Conservation (phyloP, 2,329 filamentous ascomycete genomes). For the Paradendryphiella salina region DNA sequence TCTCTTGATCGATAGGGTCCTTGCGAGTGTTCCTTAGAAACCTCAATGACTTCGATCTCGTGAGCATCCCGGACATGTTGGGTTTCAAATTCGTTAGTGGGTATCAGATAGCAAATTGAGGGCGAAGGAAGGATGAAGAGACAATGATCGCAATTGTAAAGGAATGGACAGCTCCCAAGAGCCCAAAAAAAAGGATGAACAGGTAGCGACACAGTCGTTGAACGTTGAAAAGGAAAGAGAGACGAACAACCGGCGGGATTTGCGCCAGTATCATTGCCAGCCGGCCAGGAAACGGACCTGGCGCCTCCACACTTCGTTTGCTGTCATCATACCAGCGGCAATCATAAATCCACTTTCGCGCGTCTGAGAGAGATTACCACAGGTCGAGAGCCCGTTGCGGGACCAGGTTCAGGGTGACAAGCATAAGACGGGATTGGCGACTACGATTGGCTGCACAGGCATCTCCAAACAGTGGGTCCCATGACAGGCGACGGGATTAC, state of each 20-base stretch:
- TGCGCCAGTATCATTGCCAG: constrained; percentile 26
- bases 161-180: constrained; percentile 49
- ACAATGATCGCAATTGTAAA: constrained; percentile 29
- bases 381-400: constrained; percentile 30
- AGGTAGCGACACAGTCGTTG: constrained; percentile 24
- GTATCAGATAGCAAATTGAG: constrained; percentile 35
- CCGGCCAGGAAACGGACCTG: constrained; percentile 31
- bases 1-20: constrained; percentile 35
- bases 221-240: constrained; percentile 24
- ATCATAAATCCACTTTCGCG: constrained; percentile 33
- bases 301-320: constrained; percentile 28
- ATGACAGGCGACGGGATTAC: constrained; percentile 28
- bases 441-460: constrained; percentile 31
- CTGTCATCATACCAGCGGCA: constrained; percentile 32
- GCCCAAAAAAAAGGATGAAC: constrained; percentile 30
- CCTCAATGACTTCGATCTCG: constrained; percentile 45
- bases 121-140: constrained; percentile 28
- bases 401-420: constrained; percentile 19
- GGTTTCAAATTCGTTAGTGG: constrained; percentile 43
- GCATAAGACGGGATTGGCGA: constrained; percentile 8
- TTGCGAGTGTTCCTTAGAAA: constrained; percentile 42
- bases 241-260: constrained; percentile 24
- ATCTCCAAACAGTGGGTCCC: constrained; percentile 33
- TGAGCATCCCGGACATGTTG: constrained; percentile 43
- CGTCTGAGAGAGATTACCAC: constrained; percentile 45